Conservation (phyloP, 192 early-diverging fungal genomes). For the Neocallimastix lanati region DNA sequence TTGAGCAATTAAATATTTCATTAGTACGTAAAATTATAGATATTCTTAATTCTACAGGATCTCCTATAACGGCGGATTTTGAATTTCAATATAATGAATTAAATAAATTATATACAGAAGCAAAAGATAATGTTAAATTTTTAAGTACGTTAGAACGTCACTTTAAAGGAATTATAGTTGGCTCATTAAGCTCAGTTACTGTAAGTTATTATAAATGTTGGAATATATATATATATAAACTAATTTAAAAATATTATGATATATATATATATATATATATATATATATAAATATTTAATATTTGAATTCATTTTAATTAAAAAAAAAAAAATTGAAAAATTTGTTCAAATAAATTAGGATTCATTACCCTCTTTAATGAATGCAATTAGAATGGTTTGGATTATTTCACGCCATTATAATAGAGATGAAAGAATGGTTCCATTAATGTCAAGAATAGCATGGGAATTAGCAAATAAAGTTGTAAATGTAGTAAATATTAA, state of each 20-base stretch:
- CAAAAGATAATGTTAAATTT: conserved; percentile 49
- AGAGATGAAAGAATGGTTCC: conserved; percentile 48
- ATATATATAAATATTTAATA: too few species aligned
- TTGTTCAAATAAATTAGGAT: too few species aligned
- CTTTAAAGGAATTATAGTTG: conserved; percentile 38
- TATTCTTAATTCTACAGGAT: conserved; percentile 17
- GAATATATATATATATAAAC: too few species aligned
- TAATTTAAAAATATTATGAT: too few species aligned
- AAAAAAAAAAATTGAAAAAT: too few species aligned
- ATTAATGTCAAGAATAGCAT: conserved; percentile 36
- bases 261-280: too few species aligned
- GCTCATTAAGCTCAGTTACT: conserved; percentile 25
- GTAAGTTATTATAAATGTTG: neutral
- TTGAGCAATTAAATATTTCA: conserved; percentile 36
- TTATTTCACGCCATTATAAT: conserved; percentile 46
- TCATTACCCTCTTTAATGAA: conserved; percentile 35
- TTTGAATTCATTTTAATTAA: too few species aligned
- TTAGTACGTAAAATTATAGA: conserved; percentile 32
- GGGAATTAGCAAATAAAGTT: conserved; percentile 41
- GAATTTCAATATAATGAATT: conserved; percentile 35
- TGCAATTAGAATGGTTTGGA: conserved; percentile 50
- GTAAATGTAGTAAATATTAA: conserved; percentile 31
- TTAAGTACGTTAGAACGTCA: conserved; percentile 39
- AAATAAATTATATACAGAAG: conserved; percentile 38
- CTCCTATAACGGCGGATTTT: conserved; percentile 23